Base-by-base conservation (phyloP, 805 yeast genomes). In the Torulaspora microellipsoides region DNA sequence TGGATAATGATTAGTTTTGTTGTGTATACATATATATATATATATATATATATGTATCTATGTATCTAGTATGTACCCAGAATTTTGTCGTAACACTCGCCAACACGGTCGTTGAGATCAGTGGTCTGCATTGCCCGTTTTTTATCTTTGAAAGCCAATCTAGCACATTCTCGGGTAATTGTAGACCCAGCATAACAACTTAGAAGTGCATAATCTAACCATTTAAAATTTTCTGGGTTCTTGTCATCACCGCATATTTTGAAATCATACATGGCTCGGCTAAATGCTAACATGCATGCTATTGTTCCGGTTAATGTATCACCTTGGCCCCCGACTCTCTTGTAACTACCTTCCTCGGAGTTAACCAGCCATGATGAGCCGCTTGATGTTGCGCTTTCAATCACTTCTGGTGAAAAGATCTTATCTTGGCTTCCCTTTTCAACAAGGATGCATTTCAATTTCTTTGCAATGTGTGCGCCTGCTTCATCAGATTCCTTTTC, bases 291-390 rank as follows among this genome's bases (percentile, higher is more conserved):
- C 55, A 91, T 70, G 0, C 95, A 83, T 1, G 90, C 89, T n/a
- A 89, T 66, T 17, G 86, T 70, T 0, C 99, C 99, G 0, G 91
- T 78, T 31, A 93, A 63, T 0, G 96, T 85, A 56, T 93, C 99
- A 20, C 99, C 99, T 66, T 93, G 98, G 0, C 99, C 99, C 10
- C 97, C 96, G 7, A 86, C 95, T 42, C 99, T 72, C 57, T 86
- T 83, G 38, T 68, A 64, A 6, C 93, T 82, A 1, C 98, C 97
- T 12, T 61, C 55, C 27, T 69, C 57, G 29, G 71, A 71, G 48
- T 73, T 75, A 3, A 66, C 54, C 6, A 86, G 52, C 54, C 12
- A 85, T 49, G 4, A 67, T 49, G 4, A 67, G 55, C 4, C 62
- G 57, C 3, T 65, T 15, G n/a, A 6, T 29, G 27, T 13, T 40